A percentile compares a stretch with the other conserved stretches of the same genome.
These are phyloP conservation scores for Stagonosporopsis vannaccii DNA, from an alignment of 2,329 filamentous ascomycete species.

Conservation along the genomic window DNA sequence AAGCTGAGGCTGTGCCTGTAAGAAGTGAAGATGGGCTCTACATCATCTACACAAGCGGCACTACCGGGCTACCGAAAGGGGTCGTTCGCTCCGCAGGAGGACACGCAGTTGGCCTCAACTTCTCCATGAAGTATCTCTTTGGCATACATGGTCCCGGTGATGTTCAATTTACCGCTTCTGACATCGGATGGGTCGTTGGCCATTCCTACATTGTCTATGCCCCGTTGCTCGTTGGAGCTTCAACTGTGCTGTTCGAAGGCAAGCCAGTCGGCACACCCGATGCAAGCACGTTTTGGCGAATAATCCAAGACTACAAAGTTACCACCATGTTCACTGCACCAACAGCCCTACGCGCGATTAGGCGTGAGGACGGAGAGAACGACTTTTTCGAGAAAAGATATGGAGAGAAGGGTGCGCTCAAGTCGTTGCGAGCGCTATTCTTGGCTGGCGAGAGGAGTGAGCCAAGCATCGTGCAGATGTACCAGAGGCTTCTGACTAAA, in stretches of 20 bases:
- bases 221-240: conserved; percentile 82
- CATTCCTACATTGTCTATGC: conserved; percentile 82
- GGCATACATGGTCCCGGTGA: conserved; percentile 83
- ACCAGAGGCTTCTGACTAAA: conserved; percentile 73
- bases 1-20: conserved; percentile 78
- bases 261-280: conserved; percentile 91
- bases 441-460: conserved; percentile 90
- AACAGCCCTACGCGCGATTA: conserved; percentile 85
- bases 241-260: conserved; percentile 90
- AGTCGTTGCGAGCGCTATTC: conserved; percentile 76
- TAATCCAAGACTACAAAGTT: conserved; percentile 83
- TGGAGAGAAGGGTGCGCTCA: conserved; percentile 74
- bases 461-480: conserved; percentile 81
- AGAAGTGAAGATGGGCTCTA: conserved; percentile 82
- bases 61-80: conserved; percentile 83
- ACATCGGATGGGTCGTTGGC: conserved; percentile 93
- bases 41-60: conserved; percentile 87
- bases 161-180: conserved; percentile 79
- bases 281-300: conserved; percentile 86
- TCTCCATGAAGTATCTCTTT: conserved; percentile 85
- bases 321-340: conserved; percentile 83
- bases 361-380: conserved; percentile 82
- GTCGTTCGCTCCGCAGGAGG: conserved; percentile 84
- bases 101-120: conserved; percentile 82
- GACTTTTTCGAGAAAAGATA: conserved; percentile 64